Percentiles rank a stretch among this genome's conserved stretches.
Evolutionary conservation across 352 stramenopile genomes (phyloP).

Genomic region (Pythium aphanidermatum): DNA sequence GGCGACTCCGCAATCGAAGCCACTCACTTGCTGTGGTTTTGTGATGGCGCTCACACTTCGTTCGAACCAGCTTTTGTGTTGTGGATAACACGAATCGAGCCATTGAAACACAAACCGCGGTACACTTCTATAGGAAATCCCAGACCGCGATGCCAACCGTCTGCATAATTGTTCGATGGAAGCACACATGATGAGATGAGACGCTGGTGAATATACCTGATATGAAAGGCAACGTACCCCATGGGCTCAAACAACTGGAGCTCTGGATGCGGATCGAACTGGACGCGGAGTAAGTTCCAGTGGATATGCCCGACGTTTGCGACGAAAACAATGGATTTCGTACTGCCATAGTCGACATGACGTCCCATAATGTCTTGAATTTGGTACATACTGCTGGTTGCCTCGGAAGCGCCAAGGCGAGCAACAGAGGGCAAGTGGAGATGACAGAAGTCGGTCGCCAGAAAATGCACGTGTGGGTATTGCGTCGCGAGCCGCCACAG

Average conservation of each 20-base stretch:
- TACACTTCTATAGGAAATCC: constrained; percentile 68
- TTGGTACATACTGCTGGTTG: constrained; percentile 17
- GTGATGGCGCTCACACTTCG: constrained; percentile 71
- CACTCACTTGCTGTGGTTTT: constrained; percentile 80
- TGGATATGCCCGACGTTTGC: constrained; percentile 78
- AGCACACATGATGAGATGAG: neutral
- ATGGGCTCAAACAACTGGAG: constrained; percentile 89
- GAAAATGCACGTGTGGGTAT: constrained; percentile 69
- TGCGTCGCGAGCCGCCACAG: constrained; percentile 70
- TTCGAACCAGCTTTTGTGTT: constrained; percentile 48
- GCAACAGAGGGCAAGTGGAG: constrained; percentile 37
- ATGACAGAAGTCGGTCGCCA: constrained; percentile 84
- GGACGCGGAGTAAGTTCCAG: constrained; percentile 86
- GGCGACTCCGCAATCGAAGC: constrained; percentile 86
- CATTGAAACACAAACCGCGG: constrained; percentile 76
- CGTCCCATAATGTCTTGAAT: constrained; percentile 71
- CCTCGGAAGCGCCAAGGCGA: neutral
- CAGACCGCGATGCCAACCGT: constrained; percentile 44
- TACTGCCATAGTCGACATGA: constrained; percentile 47
- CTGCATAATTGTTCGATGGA: constrained; percentile 7
- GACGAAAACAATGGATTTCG: constrained; percentile 71
- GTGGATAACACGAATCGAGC: constrained; percentile 74
- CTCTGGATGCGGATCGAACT: constrained; percentile 51
- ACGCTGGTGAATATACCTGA: no score
- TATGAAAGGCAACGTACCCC: constrained; percentile 29